These are phyloP conservation scores for Cronartium quercuum DNA, from an alignment of 1,284 basidiomycete species.

Conservation along the genomic window DNA sequence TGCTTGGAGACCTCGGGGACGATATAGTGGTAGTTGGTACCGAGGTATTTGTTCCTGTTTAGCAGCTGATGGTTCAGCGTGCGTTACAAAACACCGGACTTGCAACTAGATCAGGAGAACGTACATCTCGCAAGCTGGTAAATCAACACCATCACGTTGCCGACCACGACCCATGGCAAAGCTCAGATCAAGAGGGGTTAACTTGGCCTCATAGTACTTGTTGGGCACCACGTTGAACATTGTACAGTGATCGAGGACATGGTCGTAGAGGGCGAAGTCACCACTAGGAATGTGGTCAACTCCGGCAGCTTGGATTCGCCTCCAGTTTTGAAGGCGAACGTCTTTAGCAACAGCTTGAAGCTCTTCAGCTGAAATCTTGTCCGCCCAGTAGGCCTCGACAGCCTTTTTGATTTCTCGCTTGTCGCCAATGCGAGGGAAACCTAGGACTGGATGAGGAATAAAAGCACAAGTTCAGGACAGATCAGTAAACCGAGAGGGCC, in stretches of 20 bases:
- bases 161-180: conserved; percentile 92
- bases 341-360: conserved; percentile 82
- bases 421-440: conserved; percentile 94
- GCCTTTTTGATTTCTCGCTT: conserved; percentile 99
- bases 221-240: conserved; percentile 96
- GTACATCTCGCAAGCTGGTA: conserved; percentile 94
- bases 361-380: conserved; percentile 81
- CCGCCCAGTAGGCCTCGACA: conserved; percentile 93
- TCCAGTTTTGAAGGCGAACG: conserved; percentile 86
- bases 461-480: not conserved
- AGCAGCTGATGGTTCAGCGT: not conserved
- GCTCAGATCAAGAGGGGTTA: conserved; percentile 69
- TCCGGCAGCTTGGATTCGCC: conserved; percentile 74
- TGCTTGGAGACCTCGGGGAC: conserved; percentile 91
- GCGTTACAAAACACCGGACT: not conserved
- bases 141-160: conserved; percentile 81
- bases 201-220: conserved; percentile 79
- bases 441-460: conserved; percentile 59
- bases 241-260: conserved; percentile 94
- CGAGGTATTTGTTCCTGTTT: conserved; percentile 62
- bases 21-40: conserved; percentile 99
- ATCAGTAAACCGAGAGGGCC: not conserved
- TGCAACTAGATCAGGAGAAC: not conserved
- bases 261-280: conserved; percentile 98
- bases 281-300: conserved; percentile 93